A percentile compares a stretch with the other conserved stretches of the same genome.
These are phyloP conservation scores for Ustilago vetiveriae DNA, from an alignment of 1,284 basidiomycete genomes.

Conservation along the genomic window DNA sequence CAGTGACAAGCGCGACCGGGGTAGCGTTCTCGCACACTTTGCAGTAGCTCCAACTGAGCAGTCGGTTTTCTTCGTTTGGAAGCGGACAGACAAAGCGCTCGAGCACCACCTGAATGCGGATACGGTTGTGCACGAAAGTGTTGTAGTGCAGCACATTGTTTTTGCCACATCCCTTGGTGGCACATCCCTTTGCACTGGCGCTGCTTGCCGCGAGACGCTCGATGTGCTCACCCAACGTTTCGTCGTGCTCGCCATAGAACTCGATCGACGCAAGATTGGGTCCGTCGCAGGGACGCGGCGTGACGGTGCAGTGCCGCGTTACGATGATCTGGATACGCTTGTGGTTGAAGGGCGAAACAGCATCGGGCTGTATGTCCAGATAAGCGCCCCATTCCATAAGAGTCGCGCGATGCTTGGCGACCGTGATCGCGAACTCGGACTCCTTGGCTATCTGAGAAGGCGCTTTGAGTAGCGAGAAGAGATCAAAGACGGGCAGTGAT, in stretches of 20 bases:
- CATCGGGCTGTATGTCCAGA: slow-evolving; percentile 71
- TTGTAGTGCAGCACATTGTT: slow-evolving; percentile 84
- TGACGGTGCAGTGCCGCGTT: slow-evolving; percentile 76
- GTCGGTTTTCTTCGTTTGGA: slow-evolving; percentile 73
- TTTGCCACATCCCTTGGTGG: slow-evolving; percentile 83
- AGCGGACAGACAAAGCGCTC: slow-evolving; percentile 66
- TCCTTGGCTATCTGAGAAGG: slow-evolving; percentile 45
- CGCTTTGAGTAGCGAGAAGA: slow-evolving; percentile 37
- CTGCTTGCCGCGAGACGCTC: slow-evolving; percentile 80
- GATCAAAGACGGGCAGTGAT: slow-evolving; percentile 26
- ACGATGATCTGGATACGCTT: slow-evolving; percentile 84
- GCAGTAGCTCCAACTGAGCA: slow-evolving; percentile 93
- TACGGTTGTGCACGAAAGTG: slow-evolving; percentile 87
- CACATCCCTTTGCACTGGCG: slow-evolving; percentile 75
- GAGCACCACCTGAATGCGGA: slow-evolving; percentile 77
- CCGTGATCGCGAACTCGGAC: slow-evolving; percentile 42
- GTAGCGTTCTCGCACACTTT: slow-evolving; percentile 71
- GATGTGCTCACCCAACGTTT: slow-evolving; percentile 90
- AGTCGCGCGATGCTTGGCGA: slow-evolving; percentile 36
- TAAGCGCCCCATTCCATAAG: slow-evolving; percentile 49
- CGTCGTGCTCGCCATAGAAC: slow-evolving; percentile 92
- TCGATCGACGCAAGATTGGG: slow-evolving; percentile 76
- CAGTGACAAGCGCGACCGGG: slow-evolving; percentile 86
- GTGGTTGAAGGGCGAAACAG: slow-evolving; percentile 82
- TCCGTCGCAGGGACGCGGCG: slow-evolving; percentile 70